These are phyloP conservation scores for Chytriomyces sp. DNA, from an alignment of 192 early-diverging fungal genomes.

Conservation along the genomic window DNA sequence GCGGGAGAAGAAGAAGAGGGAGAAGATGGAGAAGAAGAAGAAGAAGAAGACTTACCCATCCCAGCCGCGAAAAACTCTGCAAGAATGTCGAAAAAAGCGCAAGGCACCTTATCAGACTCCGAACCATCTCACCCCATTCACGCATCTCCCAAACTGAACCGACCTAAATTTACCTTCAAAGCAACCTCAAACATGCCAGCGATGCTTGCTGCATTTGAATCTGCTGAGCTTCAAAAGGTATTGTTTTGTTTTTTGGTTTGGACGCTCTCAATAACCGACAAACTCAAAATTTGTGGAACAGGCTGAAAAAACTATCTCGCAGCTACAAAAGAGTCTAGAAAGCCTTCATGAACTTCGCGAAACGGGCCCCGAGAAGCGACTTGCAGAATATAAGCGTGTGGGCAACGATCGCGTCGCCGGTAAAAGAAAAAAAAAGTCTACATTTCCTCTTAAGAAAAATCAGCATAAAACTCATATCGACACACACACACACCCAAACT, in stretches of 20 bases:
- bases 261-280: not conserved
- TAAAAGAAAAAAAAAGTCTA: not conserved
- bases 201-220: not conserved
- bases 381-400: not conserved
- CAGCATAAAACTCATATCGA: too few relatives aligned
- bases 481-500: not conserved
- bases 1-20: not conserved
- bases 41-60: not conserved
- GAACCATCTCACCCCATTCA: not conserved
- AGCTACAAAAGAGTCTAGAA: constrained; percentile 1
- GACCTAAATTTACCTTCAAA: not conserved
- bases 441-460: not conserved
- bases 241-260: not conserved
- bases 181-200: not conserved
- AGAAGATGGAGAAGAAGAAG: not conserved
- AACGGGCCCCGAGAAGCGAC: constrained; percentile 13
- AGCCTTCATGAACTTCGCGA: not conserved
- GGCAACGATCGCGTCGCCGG: not conserved
- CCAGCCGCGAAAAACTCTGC: not conserved
- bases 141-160: not conserved
- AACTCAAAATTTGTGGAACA: not conserved
- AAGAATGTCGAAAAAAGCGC: not conserved
- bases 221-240: not conserved
- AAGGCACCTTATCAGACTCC: not conserved
- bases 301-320: constrained; percentile 1